phyloP scores from a whole-genome alignment of 2,329 filamentous ascomycete species.

The Blastomyces gilchristii region DNA sequence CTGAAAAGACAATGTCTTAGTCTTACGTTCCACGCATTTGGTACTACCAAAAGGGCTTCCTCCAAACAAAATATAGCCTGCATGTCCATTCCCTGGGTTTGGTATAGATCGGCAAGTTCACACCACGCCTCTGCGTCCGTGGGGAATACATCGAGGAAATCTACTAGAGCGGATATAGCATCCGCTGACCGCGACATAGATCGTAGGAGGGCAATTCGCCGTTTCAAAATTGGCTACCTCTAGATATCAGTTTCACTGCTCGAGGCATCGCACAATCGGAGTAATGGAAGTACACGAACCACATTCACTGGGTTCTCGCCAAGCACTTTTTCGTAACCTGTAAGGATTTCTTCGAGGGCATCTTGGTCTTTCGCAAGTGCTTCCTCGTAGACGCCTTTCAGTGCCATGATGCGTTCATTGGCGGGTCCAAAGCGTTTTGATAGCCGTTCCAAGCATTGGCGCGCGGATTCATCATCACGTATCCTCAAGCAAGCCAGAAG shows the following conservation, averaged over 20 bases:
- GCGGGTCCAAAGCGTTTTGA: conserved; percentile 67
- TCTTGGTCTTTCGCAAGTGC: conserved; percentile 59
- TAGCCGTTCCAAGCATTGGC: conserved; percentile 63
- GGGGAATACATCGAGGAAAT: conserved; percentile 70
- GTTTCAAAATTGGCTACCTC: conserved; percentile 67
- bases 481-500: conserved; percentile 74
- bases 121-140: conserved; percentile 91
- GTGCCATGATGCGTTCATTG: conserved; percentile 78
- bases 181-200: conserved; percentile 61
- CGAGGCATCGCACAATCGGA: neutral
- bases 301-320: conserved; percentile 67
- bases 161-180: conserved; percentile 62
- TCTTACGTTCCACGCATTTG: conserved; percentile 90
- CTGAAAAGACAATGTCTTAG: neutral
- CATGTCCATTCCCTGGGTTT: conserved; percentile 63
- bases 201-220: conserved; percentile 67
- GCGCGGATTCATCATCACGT: conserved; percentile 69
- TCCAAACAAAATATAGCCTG: conserved; percentile 85
- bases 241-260: neutral
- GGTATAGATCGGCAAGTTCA: conserved; percentile 80
- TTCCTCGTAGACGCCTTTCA: conserved; percentile 75
- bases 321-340: conserved; percentile 68
- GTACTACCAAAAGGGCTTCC: conserved; percentile 74
- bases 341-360: conserved; percentile 59
- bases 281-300: conserved; percentile 36